A percentile compares a stretch with the other conserved stretches of the same genome.
phyloP scores from a whole-genome alignment of 441 rosid genomes.

The Populus hybrid region DNA sequence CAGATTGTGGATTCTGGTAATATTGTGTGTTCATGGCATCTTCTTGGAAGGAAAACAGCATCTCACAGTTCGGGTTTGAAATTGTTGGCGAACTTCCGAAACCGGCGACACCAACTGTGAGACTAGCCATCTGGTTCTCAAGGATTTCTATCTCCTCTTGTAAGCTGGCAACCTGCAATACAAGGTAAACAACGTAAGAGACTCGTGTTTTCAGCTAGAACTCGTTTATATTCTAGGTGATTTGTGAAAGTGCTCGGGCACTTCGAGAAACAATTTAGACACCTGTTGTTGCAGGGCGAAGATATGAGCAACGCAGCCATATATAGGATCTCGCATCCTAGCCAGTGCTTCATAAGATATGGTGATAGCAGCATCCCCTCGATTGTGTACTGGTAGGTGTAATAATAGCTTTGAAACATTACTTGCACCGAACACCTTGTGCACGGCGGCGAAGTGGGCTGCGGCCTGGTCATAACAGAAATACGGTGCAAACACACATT shows the following conservation, averaged over 20 bases:
- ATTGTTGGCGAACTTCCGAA: slow-evolving; percentile 28
- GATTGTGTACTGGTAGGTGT: slow-evolving; percentile 55
- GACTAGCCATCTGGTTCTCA: slow-evolving; percentile 53
- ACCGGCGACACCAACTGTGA: slow-evolving; percentile 27
- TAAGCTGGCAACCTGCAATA: slow-evolving; percentile 61
- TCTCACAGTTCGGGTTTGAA: slow-evolving; percentile 21
- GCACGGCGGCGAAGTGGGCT: slow-evolving; percentile 82
- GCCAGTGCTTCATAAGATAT: slow-evolving; percentile 90
- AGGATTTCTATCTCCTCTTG: slow-evolving; percentile 75
- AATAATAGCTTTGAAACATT: slow-evolving; percentile 80
- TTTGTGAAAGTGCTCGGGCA: background rate
- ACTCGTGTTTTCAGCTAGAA: background rate
- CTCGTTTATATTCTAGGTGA: background rate
- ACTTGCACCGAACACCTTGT: slow-evolving; percentile 94
- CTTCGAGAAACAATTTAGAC: background rate
- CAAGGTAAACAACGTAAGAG: background rate
- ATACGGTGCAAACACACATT: slow-evolving; percentile 90
- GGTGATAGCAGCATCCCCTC: slow-evolving; percentile 74
- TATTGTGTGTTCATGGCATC: slow-evolving; percentile 39
- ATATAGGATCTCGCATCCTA: slow-evolving; percentile 72
- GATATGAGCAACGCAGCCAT: slow-evolving; percentile 87
- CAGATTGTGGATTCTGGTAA: slow-evolving; percentile 38
- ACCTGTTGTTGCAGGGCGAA: slow-evolving; percentile 95
- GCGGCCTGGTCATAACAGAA: slow-evolving; percentile 85
- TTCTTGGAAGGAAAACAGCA: slow-evolving; percentile 23